These are phyloP conservation scores for Aspergillus transmontanensis DNA, from an alignment of 2,329 filamentous ascomycete species.

Conservation along the genomic window DNA sequence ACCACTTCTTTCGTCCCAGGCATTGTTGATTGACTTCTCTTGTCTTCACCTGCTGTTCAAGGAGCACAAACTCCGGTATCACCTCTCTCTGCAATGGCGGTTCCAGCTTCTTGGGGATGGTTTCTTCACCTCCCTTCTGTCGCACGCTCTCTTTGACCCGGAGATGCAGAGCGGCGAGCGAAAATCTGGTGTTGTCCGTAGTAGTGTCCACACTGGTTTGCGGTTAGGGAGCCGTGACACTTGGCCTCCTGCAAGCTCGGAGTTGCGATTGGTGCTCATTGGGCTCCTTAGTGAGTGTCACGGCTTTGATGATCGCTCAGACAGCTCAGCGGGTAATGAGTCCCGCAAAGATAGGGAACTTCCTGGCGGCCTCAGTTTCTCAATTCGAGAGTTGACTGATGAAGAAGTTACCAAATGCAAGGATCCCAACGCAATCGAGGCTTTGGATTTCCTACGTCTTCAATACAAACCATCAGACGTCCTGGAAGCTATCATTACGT, in stretches of 20 bases:
- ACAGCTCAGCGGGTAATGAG: slow-evolving; percentile 23
- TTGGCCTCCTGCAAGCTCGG: slow-evolving; percentile 94
- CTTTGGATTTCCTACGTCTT: slow-evolving; percentile 88
- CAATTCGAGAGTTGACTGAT: slow-evolving; percentile 75
- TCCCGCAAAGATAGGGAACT: slow-evolving; percentile 45
- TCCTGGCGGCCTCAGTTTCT: slow-evolving; percentile 76
- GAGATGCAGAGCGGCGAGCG: slow-evolving; percentile 79
- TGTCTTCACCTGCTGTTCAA: slow-evolving; percentile 77
- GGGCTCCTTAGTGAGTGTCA: slow-evolving; percentile 81
- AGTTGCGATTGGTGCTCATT: slow-evolving; percentile 85
- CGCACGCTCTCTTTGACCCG: slow-evolving; percentile 81
- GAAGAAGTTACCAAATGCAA: slow-evolving; percentile 82
- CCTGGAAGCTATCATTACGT: slow-evolving; percentile 73
- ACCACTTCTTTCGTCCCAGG: slow-evolving; percentile 73
- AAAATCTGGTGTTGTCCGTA: slow-evolving; percentile 67
- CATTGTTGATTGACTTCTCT: slow-evolving; percentile 73
- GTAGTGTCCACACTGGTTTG: slow-evolving; percentile 75
- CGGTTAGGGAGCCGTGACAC: slow-evolving; percentile 77
- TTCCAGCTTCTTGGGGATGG: slow-evolving; percentile 87
- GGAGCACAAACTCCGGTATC: slow-evolving; percentile 69
- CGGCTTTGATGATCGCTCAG: slow-evolving; percentile 32
- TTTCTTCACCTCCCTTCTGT: slow-evolving; percentile 76
- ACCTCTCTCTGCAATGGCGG: slow-evolving; percentile 73
- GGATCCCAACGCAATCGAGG: slow-evolving; percentile 79
- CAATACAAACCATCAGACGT: slow-evolving; percentile 78